Base-by-base conservation (phyloP, 164 flowering plant genomes). In the Vitis labrusca region DNA sequence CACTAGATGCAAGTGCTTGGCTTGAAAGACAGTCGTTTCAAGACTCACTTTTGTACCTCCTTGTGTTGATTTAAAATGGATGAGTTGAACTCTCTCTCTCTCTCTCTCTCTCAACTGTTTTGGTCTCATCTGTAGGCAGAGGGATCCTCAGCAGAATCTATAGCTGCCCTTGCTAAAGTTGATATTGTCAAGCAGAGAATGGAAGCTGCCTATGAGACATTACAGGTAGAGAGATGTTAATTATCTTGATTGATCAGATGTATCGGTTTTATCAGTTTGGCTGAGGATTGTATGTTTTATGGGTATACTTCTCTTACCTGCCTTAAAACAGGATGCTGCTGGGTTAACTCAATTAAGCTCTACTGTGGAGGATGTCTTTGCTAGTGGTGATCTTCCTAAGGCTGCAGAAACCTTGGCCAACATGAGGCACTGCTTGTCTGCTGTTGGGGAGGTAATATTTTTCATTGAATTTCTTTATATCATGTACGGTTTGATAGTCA, bases 301-400 rank as follows among this genome's bases (percentile, higher is more conserved):
- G 50, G 12, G 32, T 68, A 5, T 2, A 15, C 49, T 37, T 30
- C 1, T 23, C 50, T 32, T 64, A 10, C 48, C 29, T 61, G 9
- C 11, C 12, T 44, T 10, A 2, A 32, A 49, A 64, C 74, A 96
- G 99, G 99, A 96, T 85, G 99, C 99, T 79, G 99, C 99, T 59
- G 98, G 99, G 29, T 86, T 96, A 79, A 88, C 99, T 44, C 97
- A 96, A 67, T 77, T 96, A 70, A 96, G 99, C 73, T 90, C 97
- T 11, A 96, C 97, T 37, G 97, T 96, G 64, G 99, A 96, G 85
- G 99, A 91, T 85, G 97, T 96, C n/a, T 96, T 96, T 92, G 91
- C 97, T 23, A 93, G 97, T 81, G 97, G 98, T 10, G 98, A 96
- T 84, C 97, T 96, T 81, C 90, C 98, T 59, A 89, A 89, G 9